phyloP scores from a whole-genome alignment of 495 filamentous ascomycete genomes.

The Cladorrhinum samala region DNA sequence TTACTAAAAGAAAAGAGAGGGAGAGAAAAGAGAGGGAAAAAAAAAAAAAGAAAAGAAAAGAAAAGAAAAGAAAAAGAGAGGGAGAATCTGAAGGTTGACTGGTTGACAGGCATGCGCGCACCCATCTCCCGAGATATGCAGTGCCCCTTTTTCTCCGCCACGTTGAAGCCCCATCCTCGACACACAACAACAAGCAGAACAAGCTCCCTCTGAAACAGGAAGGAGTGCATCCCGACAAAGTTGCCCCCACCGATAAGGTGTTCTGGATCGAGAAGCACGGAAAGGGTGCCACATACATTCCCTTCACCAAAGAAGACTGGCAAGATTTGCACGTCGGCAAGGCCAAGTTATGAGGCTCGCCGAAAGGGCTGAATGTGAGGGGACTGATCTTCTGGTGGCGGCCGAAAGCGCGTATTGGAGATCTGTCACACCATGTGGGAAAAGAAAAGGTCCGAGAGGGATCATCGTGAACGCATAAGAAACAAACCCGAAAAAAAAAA shows the following conservation, averaged over 20 bases:
- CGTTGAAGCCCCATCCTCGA: slow-evolving; percentile 52
- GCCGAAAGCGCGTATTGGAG: not conserved
- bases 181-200: slow-evolving; percentile 82
- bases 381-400: not conserved
- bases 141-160: slow-evolving; percentile 70
- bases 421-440: not conserved
- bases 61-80: not conserved
- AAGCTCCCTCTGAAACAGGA: slow-evolving; percentile 67
- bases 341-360: slow-evolving; percentile 41
- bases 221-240: slow-evolving; percentile 61
- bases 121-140: slow-evolving; percentile 63
- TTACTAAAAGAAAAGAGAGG: not conserved
- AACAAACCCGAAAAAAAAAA: not conserved
- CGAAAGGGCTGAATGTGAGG: not conserved
- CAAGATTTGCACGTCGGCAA: slow-evolving; percentile 42
- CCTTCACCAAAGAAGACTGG: slow-evolving; percentile 56
- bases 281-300: slow-evolving; percentile 45
- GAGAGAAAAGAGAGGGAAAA: slow-evolving; percentile 1
- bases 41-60: slow-evolving; percentile 1
- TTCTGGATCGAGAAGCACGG: slow-evolving; percentile 51
- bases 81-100: not conserved
- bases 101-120: slow-evolving; percentile 39
- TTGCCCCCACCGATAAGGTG: slow-evolving; percentile 41
- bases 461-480: not conserved
- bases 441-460: not conserved